These are phyloP conservation scores for Coemansia sp. DNA, from an alignment of 192 early-diverging fungal species.

Conservation along the genomic window DNA sequence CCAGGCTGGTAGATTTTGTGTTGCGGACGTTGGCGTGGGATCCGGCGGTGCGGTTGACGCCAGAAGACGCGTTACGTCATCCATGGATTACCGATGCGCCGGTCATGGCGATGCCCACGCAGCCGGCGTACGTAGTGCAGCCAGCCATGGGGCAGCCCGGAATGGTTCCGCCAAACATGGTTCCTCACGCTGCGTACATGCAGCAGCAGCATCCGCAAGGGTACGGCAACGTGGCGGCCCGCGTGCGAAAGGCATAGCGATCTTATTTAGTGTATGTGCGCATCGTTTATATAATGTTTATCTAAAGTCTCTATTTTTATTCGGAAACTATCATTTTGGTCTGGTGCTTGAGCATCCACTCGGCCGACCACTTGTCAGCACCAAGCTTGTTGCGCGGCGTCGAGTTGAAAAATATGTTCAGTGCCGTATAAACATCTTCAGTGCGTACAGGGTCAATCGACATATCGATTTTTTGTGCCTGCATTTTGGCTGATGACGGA, in stretches of 20 bases:
- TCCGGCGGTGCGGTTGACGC: constrained; percentile 82
- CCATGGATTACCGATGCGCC: constrained; percentile 74
- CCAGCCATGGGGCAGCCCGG: constrained; percentile 14
- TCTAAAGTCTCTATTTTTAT: no score
- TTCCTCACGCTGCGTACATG: constrained; percentile 11
- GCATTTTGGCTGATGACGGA: constrained; percentile 16
- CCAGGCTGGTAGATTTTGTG: constrained; percentile 85
- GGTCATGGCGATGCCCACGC: constrained; percentile 31
- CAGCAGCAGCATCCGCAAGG: constrained; percentile 2
- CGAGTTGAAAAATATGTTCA: constrained; percentile 22
- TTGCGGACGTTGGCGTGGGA: constrained; percentile 84
- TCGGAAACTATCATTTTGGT: constrained; percentile 13
- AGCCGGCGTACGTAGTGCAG: constrained; percentile 43
- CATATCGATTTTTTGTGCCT: constrained; percentile 11
- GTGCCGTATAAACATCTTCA: constrained; percentile 11
- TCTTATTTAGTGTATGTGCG: no score
- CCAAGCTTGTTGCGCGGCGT: not conserved
- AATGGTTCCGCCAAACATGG: constrained; percentile 2
- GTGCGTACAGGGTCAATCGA: not conserved
- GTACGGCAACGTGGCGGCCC: constrained; percentile 40
- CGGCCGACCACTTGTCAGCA: not conserved
- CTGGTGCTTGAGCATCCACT: constrained; percentile 17
- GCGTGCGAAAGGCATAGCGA: constrained; percentile 34
- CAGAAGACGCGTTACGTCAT: constrained; percentile 81
- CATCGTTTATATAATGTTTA: no score